These are phyloP conservation scores for Nymphaea thermarum DNA, from an alignment of 164 flowering plant genomes.

Conservation along the genomic window DNA sequence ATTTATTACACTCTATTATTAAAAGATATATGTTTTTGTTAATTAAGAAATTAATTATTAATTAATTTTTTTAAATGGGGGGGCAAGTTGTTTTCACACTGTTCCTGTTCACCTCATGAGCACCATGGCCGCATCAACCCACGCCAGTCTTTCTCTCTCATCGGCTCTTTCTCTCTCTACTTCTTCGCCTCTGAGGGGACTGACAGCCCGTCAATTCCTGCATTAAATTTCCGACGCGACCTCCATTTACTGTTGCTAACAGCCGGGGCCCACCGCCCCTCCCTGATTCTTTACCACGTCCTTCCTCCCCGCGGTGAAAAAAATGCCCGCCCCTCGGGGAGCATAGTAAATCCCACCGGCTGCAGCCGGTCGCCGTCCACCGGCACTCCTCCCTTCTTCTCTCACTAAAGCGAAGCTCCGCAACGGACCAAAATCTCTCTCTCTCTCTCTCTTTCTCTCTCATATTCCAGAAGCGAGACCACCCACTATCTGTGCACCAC, in stretches of 20 bases:
- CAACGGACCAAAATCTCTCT: not conserved
- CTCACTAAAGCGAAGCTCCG: not conserved
- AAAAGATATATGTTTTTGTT: too few relatives aligned
- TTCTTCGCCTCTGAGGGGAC: not conserved
- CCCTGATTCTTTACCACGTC: not conserved
- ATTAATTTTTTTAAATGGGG: too few relatives aligned
- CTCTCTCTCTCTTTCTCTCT: not conserved
- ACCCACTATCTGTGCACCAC: not conserved
- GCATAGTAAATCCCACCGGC: not conserved
- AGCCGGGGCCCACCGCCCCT: not conserved
- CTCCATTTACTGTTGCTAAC: not conserved
- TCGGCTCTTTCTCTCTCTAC: not conserved
- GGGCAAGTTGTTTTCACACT: too few relatives aligned
- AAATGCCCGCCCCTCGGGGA: not conserved
- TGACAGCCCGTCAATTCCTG: not conserved
- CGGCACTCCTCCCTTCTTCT: not conserved
- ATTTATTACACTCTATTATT: too few relatives aligned
- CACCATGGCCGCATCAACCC: too few relatives aligned
- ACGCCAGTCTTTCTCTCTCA: too few relatives aligned
- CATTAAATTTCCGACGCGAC: not conserved
- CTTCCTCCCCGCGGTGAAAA: not conserved
- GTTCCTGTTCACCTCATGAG: too few relatives aligned
- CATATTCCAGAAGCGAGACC: not conserved
- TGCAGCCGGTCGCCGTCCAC: not conserved
- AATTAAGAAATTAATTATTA: too few relatives aligned